Evolutionary conservation across 345 rosid species (phyloP), one percentile per base, ranked within the genome.

Genomic region (Acer saccharum): DNA sequence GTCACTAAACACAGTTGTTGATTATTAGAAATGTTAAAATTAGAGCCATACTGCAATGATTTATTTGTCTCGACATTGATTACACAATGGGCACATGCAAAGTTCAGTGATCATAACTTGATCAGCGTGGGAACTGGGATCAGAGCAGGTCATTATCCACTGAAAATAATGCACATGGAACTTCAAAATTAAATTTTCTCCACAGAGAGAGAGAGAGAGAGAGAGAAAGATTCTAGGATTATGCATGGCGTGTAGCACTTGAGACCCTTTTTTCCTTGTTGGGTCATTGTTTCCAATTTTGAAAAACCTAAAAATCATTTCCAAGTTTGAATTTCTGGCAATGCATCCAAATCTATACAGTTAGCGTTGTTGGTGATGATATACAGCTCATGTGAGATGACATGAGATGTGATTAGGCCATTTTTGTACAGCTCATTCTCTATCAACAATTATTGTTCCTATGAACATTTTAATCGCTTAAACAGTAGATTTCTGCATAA

Each of bases 21-120:
- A 63, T 6, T 9, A 25, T 35, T 35, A 32, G 25, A 63, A 46
- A 52, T 69, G 82, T 83, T 83, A 80, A 83, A 76, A 73, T 72
- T 76, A 74, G 44, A 54, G 79, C 78, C 81, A 66, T 66, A 21
- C 55, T 65, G 71, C 57, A 69, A 75, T 61, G 54, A 65, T 63
- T 32, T 79, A 1, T 80, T 69, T 58, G 79, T 68, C 76, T 71
- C 20, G 52, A 29, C 78, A 21, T 35, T 23, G 6, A 43, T 46
- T 14, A 74, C 77, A 46, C 27, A 3, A 46, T 25, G 32, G 83
- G 83, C 85, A 78, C 84, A 78, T 84, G 84, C 79, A 13, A 25
- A 73, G 73, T 5, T 70, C 64, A 58, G 77, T 23, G 20, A 41
- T 71, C 46, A 43, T 9, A 7, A 43, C 46, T 52, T 25, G 52